These are phyloP conservation scores for Arctostaphylos glauca DNA, from an alignment of 148 eudicot species.

Conservation along the genomic window DNA sequence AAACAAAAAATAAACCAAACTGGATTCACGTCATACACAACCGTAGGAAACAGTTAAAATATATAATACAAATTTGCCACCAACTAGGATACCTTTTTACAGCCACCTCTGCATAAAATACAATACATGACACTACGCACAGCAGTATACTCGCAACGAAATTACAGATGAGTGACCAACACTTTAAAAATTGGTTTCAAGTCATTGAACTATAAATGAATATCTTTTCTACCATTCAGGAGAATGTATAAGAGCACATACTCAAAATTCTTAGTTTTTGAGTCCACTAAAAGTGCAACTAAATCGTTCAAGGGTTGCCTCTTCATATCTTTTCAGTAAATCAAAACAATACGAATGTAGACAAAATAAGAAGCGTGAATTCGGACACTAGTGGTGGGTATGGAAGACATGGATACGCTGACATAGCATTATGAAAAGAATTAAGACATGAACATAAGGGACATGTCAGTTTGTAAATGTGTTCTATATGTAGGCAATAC, in stretches of 20 bases:
- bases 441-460: not conserved
- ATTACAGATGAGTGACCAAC: not conserved
- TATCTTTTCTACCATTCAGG: not conserved
- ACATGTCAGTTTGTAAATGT: not conserved
- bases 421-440: not conserved
- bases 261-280: not conserved
- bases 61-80: not conserved
- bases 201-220: not conserved
- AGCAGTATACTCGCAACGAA: not conserved
- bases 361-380: not conserved
- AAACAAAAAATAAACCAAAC: not conserved
- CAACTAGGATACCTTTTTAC: slow-evolving; percentile 13
- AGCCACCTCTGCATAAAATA: not conserved
- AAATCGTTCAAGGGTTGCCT: not conserved
- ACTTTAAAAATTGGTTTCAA: not conserved
- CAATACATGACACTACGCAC: not conserved
- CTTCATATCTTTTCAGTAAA: not conserved
- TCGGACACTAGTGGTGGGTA: not conserved
- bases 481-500: not conserved
- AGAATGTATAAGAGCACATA: not conserved
- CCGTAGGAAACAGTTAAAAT: not conserved
- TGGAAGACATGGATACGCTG: not conserved
- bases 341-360: not conserved
- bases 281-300: not conserved
- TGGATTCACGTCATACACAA: not conserved